Percentiles rank a stretch among this genome's conserved stretches.
Conservation (phyloP, 2,329 filamentous ascomycete genomes). For the Fusarium sp. region DNA sequence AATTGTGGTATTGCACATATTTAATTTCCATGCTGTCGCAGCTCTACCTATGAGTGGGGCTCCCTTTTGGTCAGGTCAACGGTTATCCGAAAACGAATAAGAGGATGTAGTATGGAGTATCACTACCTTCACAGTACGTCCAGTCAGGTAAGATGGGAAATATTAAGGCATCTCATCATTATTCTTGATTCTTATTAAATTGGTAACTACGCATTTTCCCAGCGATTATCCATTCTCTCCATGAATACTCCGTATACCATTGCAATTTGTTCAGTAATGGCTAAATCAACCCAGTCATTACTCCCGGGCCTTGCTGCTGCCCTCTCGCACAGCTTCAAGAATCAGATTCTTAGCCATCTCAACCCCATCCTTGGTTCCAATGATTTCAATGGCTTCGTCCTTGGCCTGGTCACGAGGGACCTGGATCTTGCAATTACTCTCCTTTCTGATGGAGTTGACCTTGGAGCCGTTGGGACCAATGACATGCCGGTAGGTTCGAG, state of each 20-base stretch:
- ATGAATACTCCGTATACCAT: constrained; percentile 17
- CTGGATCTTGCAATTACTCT: constrained; percentile 93
- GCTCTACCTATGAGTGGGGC: no score
- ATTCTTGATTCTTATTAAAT: constrained; percentile 34
- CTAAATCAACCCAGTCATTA: constrained; percentile 27
- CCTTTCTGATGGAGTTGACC: constrained; percentile 91
- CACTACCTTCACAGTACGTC: not conserved
- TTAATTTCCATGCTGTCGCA: constrained; percentile 14
- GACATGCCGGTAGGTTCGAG: constrained; percentile 87
- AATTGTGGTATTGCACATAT: not conserved
- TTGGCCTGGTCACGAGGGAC: constrained; percentile 82
- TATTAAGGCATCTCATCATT: constrained; percentile 11
- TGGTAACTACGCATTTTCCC: constrained; percentile 2
- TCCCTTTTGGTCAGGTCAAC: no score
- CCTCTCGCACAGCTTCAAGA: constrained; percentile 79
- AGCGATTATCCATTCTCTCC: constrained; percentile 15
- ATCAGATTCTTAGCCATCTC: constrained; percentile 91
- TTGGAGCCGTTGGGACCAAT: constrained; percentile 89
- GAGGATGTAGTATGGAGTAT: not conserved
- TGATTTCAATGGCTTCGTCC: constrained; percentile 89
- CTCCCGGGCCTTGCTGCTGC: constrained; percentile 51
- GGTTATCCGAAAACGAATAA: constrained; percentile 35
- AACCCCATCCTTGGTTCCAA: constrained; percentile 80
- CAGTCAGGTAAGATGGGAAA: not conserved
- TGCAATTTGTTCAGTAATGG: constrained; percentile 24